A percentile compares a stretch with the other conserved stretches of the same genome.
These are phyloP conservation scores for Tieghemiomyces parasiticus DNA, from an alignment of 192 early-diverging fungal species.

Conservation along the genomic window DNA sequence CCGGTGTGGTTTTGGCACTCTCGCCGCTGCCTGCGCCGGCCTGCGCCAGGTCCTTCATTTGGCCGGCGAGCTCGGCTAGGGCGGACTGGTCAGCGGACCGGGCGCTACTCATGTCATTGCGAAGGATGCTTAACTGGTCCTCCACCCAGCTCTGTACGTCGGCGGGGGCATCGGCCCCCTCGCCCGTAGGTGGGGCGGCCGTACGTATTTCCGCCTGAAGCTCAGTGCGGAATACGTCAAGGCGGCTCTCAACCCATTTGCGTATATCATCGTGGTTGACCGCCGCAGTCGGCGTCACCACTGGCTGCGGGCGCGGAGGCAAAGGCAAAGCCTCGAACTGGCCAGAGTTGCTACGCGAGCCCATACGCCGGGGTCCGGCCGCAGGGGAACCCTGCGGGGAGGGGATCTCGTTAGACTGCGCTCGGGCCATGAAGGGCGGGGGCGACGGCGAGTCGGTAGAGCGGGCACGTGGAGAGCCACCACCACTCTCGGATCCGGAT, in stretches of 20 bases:
- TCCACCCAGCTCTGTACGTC: slow-evolving; percentile 3
- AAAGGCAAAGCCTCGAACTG: not conserved
- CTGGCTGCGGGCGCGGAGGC: not conserved
- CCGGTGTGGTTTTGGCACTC: too few species aligned
- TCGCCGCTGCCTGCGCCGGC: not conserved
- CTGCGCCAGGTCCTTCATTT: not conserved
- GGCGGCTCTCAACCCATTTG: not conserved
- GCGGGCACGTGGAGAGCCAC: not conserved
- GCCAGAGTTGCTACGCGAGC: not conserved
- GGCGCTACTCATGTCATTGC: not conserved
- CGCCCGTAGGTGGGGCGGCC: not conserved
- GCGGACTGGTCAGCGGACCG: not conserved
- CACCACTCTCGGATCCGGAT: not conserved
- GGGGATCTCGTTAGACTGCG: not conserved
- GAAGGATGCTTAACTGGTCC: not conserved
- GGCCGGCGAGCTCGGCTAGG: not conserved
- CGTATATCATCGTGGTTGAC: not conserved
- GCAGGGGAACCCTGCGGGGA: not conserved
- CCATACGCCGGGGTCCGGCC: not conserved
- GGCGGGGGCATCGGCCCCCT: not conserved
- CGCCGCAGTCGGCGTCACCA: not conserved
- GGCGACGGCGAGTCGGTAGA: slow-evolving; percentile 1
- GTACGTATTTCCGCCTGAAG: not conserved
- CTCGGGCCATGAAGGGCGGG: not conserved
- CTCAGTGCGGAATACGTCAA: not conserved